Conservation (phyloP, 2,329 filamentous ascomycete species). For the Polytolypa hystricis region DNA sequence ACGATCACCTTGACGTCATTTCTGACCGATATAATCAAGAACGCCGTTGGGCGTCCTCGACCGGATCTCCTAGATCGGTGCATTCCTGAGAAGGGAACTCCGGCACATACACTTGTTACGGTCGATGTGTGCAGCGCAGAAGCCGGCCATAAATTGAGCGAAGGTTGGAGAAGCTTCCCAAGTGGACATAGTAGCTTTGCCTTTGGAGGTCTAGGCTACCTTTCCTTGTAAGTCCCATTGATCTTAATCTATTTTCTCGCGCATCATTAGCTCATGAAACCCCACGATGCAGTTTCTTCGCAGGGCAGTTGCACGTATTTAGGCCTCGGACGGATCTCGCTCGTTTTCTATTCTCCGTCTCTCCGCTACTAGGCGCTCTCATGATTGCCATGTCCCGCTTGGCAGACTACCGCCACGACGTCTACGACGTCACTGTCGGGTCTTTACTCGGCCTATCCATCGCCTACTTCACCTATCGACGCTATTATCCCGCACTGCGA, state of each 20-base stretch:
- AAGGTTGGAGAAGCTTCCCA: slow-evolving; percentile 56
- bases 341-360: slow-evolving; percentile 43
- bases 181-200: slow-evolving; percentile 52
- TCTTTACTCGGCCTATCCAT: slow-evolving; percentile 44
- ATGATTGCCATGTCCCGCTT: slow-evolving; percentile 52
- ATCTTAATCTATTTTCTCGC: slow-evolving; percentile 9
- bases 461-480: slow-evolving; percentile 47
- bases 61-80: slow-evolving; percentile 86
- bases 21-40: slow-evolving; percentile 85
- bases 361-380: slow-evolving; percentile 45
- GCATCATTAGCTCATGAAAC: neutral
- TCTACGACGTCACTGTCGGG: slow-evolving; percentile 50
- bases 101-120: slow-evolving; percentile 42
- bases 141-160: slow-evolving; percentile 45
- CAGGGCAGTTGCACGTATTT: slow-evolving; percentile 48
- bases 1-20: slow-evolving; percentile 66
- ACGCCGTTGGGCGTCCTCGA: slow-evolving; percentile 68
- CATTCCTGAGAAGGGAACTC: slow-evolving; percentile 53
- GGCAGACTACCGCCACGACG: slow-evolving; percentile 54
- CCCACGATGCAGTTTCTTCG: slow-evolving; percentile 27
- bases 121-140: slow-evolving; percentile 39
- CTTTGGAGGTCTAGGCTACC: slow-evolving; percentile 50
- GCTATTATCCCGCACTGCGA: slow-evolving; percentile 43
- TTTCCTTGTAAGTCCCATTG: slow-evolving; percentile 35
- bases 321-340: slow-evolving; percentile 47